Evolutionary conservation across 2,329 filamentous ascomycete genomes (phyloP).

Genomic region (Ampelomyces quisqualis): DNA sequence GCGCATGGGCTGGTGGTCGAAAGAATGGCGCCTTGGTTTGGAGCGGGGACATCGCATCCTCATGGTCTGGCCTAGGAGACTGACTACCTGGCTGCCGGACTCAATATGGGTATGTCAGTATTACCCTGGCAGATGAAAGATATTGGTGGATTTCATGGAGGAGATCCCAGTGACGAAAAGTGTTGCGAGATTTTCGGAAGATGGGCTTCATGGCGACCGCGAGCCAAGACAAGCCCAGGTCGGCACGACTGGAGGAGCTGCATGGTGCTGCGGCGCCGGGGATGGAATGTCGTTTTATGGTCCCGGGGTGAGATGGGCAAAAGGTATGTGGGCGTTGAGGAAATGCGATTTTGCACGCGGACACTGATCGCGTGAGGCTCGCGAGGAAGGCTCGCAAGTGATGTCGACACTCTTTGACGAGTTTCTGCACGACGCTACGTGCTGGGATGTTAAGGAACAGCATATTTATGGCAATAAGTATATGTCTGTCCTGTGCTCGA

Average conservation of each 20-base stretch:
- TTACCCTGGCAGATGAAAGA: slow-evolving; percentile 71
- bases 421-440: slow-evolving; percentile 56
- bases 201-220: slow-evolving; percentile 70
- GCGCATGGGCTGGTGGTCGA: slow-evolving; percentile 61
- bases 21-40: slow-evolving; percentile 66
- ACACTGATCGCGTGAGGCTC: slow-evolving; percentile 60
- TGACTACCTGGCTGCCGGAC: slow-evolving; percentile 62
- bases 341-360: slow-evolving; percentile 59
- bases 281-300: slow-evolving; percentile 71
- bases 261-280: slow-evolving; percentile 50
- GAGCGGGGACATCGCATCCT: slow-evolving; percentile 67
- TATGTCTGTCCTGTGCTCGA: slow-evolving; percentile 58
- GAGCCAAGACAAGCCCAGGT: slow-evolving; percentile 57
- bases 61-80: slow-evolving; percentile 62
- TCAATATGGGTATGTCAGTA: slow-evolving; percentile 66
- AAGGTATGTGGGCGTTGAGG: slow-evolving; percentile 60
- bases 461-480: slow-evolving; percentile 66
- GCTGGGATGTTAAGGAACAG: slow-evolving; percentile 61
- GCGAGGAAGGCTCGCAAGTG: slow-evolving; percentile 60
- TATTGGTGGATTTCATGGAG: slow-evolving; percentile 69
- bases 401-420: slow-evolving; percentile 66
- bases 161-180: slow-evolving; percentile 54
- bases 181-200: slow-evolving; percentile 66
- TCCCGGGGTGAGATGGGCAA: slow-evolving; percentile 60
- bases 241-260: slow-evolving; percentile 41